Percentiles rank a stretch among this genome's conserved stretches.
Evolutionary conservation across 805 yeast species (phyloP).

Genomic region (Hanseniaspora lachancei): DNA sequence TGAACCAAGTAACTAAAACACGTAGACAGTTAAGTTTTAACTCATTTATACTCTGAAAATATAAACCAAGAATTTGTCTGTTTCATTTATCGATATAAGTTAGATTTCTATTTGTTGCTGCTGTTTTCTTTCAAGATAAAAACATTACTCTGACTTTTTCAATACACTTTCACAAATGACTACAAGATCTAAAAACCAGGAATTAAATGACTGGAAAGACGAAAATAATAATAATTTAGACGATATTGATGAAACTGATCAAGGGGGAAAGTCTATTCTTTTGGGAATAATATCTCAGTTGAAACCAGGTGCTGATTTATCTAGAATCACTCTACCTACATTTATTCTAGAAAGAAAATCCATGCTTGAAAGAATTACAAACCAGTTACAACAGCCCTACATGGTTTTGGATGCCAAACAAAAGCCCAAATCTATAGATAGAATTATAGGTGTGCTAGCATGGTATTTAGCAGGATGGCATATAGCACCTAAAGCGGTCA

Average conservation of each 20-base stretch:
- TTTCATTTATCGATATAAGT: too few species aligned
- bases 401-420: slow-evolving; percentile 56
- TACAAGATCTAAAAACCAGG: neutral
- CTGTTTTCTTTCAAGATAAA: neutral
- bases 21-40: too few species aligned
- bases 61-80: too few species aligned
- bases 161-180: neutral
- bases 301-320: slow-evolving; percentile 81
- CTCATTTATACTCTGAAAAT: too few species aligned
- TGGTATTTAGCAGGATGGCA: slow-evolving; percentile 98
- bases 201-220: neutral
- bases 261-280: slow-evolving; percentile 73
- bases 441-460: slow-evolving; percentile 62
- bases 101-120: neutral
- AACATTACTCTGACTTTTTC: neutral
- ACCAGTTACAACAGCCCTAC: slow-evolving; percentile 70
- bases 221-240: slow-evolving; percentile 30
- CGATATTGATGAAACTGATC: slow-evolving; percentile 86
- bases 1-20: too few species aligned
- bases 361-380: slow-evolving; percentile 90
- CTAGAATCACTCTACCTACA: slow-evolving; percentile 87
- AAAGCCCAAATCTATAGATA: slow-evolving; percentile 42
- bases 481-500: slow-evolving; percentile 95
- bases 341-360: slow-evolving; percentile 89
- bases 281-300: slow-evolving; percentile 81